These are phyloP conservation scores for Jacaranda copaia DNA, from an alignment of 257 asterid genomes.

Conservation along the genomic window DNA sequence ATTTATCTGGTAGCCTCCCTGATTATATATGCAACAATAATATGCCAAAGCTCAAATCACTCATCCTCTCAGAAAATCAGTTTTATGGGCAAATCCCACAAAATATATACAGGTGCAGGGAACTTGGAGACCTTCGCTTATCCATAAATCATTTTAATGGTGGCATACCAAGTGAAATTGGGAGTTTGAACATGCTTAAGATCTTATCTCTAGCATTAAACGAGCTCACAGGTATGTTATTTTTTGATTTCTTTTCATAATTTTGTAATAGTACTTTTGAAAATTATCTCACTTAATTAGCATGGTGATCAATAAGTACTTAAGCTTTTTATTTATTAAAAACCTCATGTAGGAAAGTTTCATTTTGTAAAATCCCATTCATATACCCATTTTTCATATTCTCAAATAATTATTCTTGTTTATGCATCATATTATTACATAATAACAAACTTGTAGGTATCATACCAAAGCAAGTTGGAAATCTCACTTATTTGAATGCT, in stretches of 20 bases:
- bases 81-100: slow-evolving; percentile 45
- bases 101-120: slow-evolving; percentile 41
- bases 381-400: too few relatives aligned
- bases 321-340: too few relatives aligned
- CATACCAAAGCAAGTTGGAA: too few relatives aligned
- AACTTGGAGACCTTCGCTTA: slow-evolving; percentile 37
- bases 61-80: neutral
- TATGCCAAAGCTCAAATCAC: neutral
- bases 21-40: neutral
- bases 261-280: too few relatives aligned
- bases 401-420: too few relatives aligned
- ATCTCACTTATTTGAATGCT: too few relatives aligned
- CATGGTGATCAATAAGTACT: too few relatives aligned
- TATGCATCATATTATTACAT: too few relatives aligned
- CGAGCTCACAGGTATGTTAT: slow-evolving; percentile 29
- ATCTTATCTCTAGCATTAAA: neutral
- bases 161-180: slow-evolving; percentile 40
- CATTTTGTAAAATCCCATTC: slow-evolving; percentile 23
- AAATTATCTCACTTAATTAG: too few relatives aligned
- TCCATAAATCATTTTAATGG: slow-evolving; percentile 45
- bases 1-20: neutral
- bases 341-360: too few relatives aligned
- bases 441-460: too few relatives aligned
- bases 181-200: slow-evolving; percentile 30
- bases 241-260: neutral